Evolutionary conservation across 495 filamentous ascomycete genomes (phyloP).

Genomic region (Corynascus novoguineensis): DNA sequence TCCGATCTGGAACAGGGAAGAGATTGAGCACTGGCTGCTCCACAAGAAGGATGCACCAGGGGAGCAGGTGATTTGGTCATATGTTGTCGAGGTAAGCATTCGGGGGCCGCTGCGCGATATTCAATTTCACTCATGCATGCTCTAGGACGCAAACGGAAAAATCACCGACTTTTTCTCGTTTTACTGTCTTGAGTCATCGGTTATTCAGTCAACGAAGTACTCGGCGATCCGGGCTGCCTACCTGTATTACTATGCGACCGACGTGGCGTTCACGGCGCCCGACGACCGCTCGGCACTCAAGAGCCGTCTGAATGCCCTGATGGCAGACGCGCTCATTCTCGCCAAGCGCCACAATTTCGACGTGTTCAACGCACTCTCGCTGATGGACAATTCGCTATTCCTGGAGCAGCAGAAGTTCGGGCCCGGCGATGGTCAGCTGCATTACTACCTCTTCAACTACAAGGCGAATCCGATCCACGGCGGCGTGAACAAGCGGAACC

Average conservation of each 20-base stretch:
- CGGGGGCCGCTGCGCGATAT: neutral
- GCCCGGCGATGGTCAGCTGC: constrained; percentile 84
- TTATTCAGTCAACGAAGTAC: constrained; percentile 75
- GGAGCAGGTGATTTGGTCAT: constrained; percentile 85
- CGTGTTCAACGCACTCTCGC: constrained; percentile 91
- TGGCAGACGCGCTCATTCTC: constrained; percentile 80
- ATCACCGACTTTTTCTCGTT: constrained; percentile 97
- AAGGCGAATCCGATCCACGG: constrained; percentile 72
- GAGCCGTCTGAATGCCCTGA: constrained; percentile 64
- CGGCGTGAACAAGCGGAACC: constrained; percentile 73
- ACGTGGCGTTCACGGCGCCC: constrained; percentile 62
- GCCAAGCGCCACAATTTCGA: constrained; percentile 87
- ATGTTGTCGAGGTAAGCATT: constrained; percentile 70
- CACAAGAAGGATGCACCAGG: constrained; percentile 52
- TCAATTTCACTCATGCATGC: neutral
- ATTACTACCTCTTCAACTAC: constrained; percentile 98
- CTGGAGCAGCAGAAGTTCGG: constrained; percentile 90
- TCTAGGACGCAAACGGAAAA: constrained; percentile 51
- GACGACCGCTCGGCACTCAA: constrained; percentile 54
- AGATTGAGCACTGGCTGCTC: constrained; percentile 84
- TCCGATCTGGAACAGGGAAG: constrained; percentile 69
- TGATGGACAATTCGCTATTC: constrained; percentile 91
- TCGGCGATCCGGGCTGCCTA: constrained; percentile 78
- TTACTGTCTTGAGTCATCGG: constrained; percentile 87
- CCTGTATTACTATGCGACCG: constrained; percentile 91